Conservation (phyloP, 306 rosid species). For the Gleditsia sinensis region DNA sequence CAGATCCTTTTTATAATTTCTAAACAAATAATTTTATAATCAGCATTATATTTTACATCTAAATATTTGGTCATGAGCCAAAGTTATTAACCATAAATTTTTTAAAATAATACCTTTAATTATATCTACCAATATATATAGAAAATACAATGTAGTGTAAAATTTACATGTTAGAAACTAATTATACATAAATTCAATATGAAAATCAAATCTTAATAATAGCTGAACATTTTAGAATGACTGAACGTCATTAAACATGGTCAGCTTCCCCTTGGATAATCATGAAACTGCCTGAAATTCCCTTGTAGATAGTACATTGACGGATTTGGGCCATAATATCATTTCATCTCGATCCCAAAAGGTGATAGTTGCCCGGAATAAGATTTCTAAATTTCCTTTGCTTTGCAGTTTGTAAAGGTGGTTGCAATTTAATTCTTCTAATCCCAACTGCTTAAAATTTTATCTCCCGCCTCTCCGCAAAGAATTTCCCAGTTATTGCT, state of each 20-base stretch:
- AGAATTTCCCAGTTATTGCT: constrained; percentile 68
- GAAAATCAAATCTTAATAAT: no score
- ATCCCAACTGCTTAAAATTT: constrained; percentile 47
- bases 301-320: background rate
- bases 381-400: background rate
- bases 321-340: background rate
- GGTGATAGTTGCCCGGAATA: background rate
- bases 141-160: no score
- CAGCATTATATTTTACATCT: no score
- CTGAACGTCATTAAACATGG: background rate
- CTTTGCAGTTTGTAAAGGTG: background rate
- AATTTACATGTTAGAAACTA: no score
- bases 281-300: constrained; percentile 10
- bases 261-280: constrained; percentile 2
- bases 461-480: constrained; percentile 85
- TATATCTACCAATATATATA: no score
- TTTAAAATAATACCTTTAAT: no score
- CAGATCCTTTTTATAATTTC: no score
- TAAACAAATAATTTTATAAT: no score
- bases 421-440: background rate
- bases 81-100: no score
- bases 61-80: no score
- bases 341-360: background rate
- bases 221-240: no score
- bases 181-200: no score